Base-by-base conservation (phyloP, 495 filamentous ascomycete species). In the Hyphodiscus hymeniophilus region DNA sequence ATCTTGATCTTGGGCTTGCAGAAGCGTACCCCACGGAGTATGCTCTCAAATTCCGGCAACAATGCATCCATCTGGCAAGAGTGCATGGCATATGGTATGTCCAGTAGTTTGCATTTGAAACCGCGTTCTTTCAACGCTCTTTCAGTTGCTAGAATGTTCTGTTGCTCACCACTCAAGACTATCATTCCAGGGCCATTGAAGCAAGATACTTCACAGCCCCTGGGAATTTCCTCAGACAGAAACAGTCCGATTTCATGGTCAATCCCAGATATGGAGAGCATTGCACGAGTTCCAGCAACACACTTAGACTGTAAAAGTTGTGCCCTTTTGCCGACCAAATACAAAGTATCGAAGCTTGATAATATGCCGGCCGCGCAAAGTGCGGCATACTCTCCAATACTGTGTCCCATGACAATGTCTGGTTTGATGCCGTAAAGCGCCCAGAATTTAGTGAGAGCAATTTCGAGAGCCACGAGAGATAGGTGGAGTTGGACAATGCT, bases 381-480 rank as follows among this genome's bases (percentile, higher is more conserved):
- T 11, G 89, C 88, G 38, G 89, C 87, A 65, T 90, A 94, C 60
- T 94, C 87, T 47, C 88, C 88, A n/a, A 76, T 51, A 59, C 86
- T 91, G 65, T 95, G 89, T 21, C 89, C 89, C 24, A 94, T 70
- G 3, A 94, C 86, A 26, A 81, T 81, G 38, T 75, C 69, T 16
- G 88, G 88, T 24, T 63, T 75, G 47, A 92, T 73, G 23, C 85
- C 89, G 73, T 86, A 81, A 8, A 84, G 80, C 7, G 3, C 4
- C 38, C 38, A 41, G 6, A 41, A 18, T 3, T n/a, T 4, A 12
- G 17, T 18, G 8, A 41, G 20, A 4, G 38, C 38, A 6, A 41
- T 3, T 24, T 41, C 16, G 16, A 41, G 4, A 20, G 16, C 3
- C 22, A 23, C 20, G 6, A 23, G 15, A n/a, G 7, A 20, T 13